These are phyloP conservation scores for Bruguiera parviflora DNA, from an alignment of 345 rosid species.

Conservation along the genomic window DNA sequence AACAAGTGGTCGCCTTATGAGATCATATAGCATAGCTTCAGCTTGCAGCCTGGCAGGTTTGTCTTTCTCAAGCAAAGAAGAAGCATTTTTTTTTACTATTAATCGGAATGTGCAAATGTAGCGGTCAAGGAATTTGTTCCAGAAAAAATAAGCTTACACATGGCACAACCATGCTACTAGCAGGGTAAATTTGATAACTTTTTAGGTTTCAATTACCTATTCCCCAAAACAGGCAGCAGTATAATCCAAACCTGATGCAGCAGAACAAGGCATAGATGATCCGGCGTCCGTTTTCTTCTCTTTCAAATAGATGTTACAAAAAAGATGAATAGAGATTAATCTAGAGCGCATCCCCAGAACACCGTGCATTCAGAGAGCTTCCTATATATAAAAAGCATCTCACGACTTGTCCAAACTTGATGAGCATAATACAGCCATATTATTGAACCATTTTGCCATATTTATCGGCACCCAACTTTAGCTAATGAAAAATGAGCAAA, in stretches of 20 bases:
- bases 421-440: too few species aligned
- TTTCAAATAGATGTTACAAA: not conserved
- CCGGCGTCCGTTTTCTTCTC: not conserved
- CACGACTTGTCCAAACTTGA: too few species aligned
- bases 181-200: too few species aligned
- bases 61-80: conserved; percentile 75
- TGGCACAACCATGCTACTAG: too few species aligned
- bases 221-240: not conserved
- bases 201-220: not conserved
- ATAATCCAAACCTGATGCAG: too few species aligned
- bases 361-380: too few species aligned
- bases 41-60: conserved; percentile 77
- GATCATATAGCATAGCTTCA: conserved; percentile 66
- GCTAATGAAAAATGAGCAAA: conserved; percentile 68
- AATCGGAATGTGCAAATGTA: conserved; percentile 91
- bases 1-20: conserved; percentile 47
- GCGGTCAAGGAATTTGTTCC: conserved; percentile 2
- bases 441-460: too few species aligned
- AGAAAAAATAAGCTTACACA: too few species aligned
- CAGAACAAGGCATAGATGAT: not conserved
- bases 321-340: not conserved
- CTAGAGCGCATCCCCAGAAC: too few species aligned
- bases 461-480: too few species aligned
- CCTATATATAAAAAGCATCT: too few species aligned
- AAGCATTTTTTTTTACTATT: conserved; percentile 81